Evolutionary conservation across 1,284 basidiomycete species (phyloP).

Genomic region (Ceratobasidium sp.): DNA sequence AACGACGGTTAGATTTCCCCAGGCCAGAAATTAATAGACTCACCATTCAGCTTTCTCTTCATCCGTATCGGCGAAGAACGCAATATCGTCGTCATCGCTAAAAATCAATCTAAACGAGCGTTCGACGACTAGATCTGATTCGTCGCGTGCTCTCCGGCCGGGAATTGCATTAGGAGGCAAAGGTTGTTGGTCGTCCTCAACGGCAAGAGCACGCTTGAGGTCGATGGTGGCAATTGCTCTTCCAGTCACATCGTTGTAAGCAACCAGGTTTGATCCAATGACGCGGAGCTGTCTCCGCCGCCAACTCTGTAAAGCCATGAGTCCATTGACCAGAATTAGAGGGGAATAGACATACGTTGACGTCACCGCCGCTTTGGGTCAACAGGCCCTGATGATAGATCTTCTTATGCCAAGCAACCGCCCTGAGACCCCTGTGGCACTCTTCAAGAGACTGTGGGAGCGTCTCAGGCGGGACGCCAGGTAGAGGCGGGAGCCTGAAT

Average conservation of each 20-base stretch:
- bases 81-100: slow-evolving; percentile 80
- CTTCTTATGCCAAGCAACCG: slow-evolving; percentile 91
- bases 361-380: slow-evolving; percentile 97
- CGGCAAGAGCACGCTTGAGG: slow-evolving; percentile 80
- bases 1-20: too few relatives aligned
- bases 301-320: slow-evolving; percentile 70
- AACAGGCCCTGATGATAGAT: slow-evolving; percentile 92
- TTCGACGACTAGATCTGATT: slow-evolving; percentile 80
- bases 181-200: slow-evolving; percentile 79
- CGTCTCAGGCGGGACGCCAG: slow-evolving; percentile 78
- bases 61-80: slow-evolving; percentile 92
- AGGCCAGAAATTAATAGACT: too few relatives aligned
- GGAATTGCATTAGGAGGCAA: slow-evolving; percentile 35
- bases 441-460: slow-evolving; percentile 94
- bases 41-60: slow-evolving; percentile 89
- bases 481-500: slow-evolving; percentile 88
- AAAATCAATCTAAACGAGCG: slow-evolving; percentile 90
- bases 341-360: slow-evolving; percentile 67
- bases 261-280: slow-evolving; percentile 86
- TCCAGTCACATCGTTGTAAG: slow-evolving; percentile 95
- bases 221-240: slow-evolving; percentile 91
- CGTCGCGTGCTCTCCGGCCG: slow-evolving; percentile 59
- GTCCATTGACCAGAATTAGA: not conserved
- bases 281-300: slow-evolving; percentile 87
- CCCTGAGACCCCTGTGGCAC: slow-evolving; percentile 86